Conservation (phyloP, 75 land plant species). For the Pseudotsuga menziesii region DNA sequence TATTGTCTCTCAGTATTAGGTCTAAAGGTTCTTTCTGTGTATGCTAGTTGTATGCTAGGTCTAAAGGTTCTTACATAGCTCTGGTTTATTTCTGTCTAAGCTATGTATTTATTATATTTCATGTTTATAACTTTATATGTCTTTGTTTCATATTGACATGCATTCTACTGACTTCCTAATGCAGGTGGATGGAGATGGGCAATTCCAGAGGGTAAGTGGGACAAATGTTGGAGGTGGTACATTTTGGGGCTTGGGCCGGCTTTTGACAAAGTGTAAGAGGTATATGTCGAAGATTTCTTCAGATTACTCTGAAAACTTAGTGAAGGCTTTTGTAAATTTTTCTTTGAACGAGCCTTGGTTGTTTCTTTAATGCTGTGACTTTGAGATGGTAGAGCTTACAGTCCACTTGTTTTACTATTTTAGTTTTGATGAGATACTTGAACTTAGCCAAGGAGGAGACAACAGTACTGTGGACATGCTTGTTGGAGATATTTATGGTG, state of each 20-base stretch:
- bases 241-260: conserved; percentile 90
- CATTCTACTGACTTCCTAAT: neutral
- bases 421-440: conserved; percentile 95
- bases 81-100: neutral
- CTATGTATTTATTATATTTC: neutral
- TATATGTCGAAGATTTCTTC: conserved; percentile 10
- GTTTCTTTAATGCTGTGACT: neutral
- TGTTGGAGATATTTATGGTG: conserved; percentile 98
- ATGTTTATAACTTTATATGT: neutral
- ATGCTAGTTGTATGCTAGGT: neutral
- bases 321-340: neutral
- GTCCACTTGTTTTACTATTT: conserved; percentile 11
- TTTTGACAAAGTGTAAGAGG: conserved; percentile 91
- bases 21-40: neutral
- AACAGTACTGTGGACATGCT: conserved; percentile 95
- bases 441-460: conserved; percentile 85
- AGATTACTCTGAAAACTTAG: neutral
- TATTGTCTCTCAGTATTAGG: neutral
- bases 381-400: conserved; percentile 1
- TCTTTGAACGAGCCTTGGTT: neutral
- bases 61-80: neutral
- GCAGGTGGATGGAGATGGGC: conserved; percentile 92
- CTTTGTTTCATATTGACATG: neutral
- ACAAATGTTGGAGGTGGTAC: conserved; percentile 99
- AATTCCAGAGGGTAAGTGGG: conserved; percentile 92